These are phyloP conservation scores for Boletales sp. DNA, from an alignment of 768 basidiomycete genomes.

Conservation along the genomic window DNA sequence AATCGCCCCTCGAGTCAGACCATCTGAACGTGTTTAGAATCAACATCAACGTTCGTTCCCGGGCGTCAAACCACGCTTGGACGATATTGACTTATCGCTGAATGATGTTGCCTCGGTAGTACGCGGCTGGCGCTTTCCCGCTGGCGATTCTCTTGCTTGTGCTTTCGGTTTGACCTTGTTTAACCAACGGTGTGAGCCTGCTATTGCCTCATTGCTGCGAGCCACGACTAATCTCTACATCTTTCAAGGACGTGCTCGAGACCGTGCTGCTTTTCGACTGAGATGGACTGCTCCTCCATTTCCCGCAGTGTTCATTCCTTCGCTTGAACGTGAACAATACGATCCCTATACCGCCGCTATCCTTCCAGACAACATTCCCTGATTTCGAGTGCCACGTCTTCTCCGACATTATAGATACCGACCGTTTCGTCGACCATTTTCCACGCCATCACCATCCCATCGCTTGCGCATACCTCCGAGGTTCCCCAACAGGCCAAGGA, in stretches of 20 bases:
- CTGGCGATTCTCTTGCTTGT: not conserved
- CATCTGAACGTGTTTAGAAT: too few species aligned
- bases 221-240: not conserved
- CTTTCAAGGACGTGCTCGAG: not conserved
- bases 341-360: not conserved
- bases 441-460: not conserved
- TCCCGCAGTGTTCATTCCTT: not conserved
- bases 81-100: not conserved
- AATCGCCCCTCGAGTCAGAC: not conserved
- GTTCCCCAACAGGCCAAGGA: not conserved
- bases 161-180: not conserved
- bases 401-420: not conserved
- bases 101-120: not conserved
- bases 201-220: not conserved
- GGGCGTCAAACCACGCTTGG: not conserved
- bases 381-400: not conserved
- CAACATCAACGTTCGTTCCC: not conserved
- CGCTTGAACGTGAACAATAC: not conserved
- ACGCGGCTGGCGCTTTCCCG: not conserved
- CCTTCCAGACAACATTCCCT: not conserved
- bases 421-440: not conserved
- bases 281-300: not conserved
- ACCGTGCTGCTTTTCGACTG: not conserved
- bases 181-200: not conserved
- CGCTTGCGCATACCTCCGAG: not conserved